Percentiles rank a stretch among this genome's conserved stretches.
Conservation (phyloP, 2,329 filamentous ascomycete genomes). For the Colletotrichum sp. region DNA sequence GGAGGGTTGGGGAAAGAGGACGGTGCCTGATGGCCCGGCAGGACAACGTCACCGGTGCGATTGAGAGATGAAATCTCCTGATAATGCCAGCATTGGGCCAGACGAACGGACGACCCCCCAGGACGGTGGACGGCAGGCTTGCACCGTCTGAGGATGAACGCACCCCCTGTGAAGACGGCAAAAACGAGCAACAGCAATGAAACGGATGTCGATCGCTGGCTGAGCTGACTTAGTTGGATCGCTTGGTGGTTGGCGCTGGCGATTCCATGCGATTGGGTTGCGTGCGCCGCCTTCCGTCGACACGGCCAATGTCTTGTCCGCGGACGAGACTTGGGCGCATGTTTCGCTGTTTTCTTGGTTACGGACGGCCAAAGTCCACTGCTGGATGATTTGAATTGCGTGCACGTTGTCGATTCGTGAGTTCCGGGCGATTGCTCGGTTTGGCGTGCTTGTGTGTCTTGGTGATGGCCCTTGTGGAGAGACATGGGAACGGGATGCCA, state of each 20-base stretch:
- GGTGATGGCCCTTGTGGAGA: background rate
- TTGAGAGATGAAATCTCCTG: slow-evolving; percentile 6
- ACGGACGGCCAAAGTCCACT: background rate
- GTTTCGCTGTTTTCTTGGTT: background rate
- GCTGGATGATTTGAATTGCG: background rate
- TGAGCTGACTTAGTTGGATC: background rate
- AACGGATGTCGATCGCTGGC: slow-evolving; percentile 1
- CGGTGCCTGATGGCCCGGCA: background rate
- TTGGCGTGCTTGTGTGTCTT: background rate
- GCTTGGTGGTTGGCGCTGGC: background rate
- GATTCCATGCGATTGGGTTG: background rate
- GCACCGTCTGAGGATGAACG: background rate
- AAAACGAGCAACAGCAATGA: background rate
- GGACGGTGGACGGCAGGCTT: background rate
- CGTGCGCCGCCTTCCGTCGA: background rate
- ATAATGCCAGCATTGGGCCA: background rate
- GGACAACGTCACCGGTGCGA: background rate
- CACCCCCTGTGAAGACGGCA: background rate
- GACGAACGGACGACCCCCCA: background rate
- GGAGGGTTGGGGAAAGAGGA: background rate
- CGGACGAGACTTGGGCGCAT: background rate
- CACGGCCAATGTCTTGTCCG: background rate
- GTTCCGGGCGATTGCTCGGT: background rate
- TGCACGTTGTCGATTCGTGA: background rate
- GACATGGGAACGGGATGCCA: background rate